Evolutionary conservation across 192 early-diverging fungal genomes (phyloP).

Genomic region (Coemansia sp.): DNA sequence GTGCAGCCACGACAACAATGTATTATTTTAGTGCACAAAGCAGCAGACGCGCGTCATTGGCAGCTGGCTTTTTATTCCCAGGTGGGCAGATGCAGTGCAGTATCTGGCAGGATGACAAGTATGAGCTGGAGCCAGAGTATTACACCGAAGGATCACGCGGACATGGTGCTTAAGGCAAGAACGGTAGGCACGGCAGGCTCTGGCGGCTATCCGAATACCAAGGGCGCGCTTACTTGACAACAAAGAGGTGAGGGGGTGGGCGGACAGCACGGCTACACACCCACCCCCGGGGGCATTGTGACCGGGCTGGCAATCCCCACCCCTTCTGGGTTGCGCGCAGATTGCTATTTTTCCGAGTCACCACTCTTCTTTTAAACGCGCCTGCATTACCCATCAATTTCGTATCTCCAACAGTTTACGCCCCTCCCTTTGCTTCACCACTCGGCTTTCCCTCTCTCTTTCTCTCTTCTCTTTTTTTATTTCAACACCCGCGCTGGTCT

Average conservation of each 20-base stretch:
- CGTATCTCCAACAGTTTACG: conserved; percentile 38
- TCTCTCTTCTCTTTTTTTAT: conserved; percentile 11
- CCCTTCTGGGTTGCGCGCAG: conserved; percentile 9
- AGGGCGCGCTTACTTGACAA: background rate
- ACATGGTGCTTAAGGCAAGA: background rate
- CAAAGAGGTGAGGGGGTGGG: background rate
- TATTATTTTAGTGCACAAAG: background rate
- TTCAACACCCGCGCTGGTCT: conserved; percentile 4
- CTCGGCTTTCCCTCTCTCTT: conserved; percentile 12
- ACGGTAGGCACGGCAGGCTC: background rate
- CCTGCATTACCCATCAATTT: conserved; percentile 57
- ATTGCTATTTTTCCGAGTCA: conserved; percentile 49
- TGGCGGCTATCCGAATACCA: background rate
- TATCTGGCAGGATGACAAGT: background rate
- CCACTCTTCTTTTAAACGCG: conserved; percentile 52
- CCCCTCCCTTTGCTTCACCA: background rate
- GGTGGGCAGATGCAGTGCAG: background rate
- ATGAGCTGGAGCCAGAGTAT: conserved; percentile 6
- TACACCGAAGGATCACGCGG: conserved; percentile 4
- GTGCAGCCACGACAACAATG: conserved; percentile 3
- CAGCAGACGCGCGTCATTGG: background rate
- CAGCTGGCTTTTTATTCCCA: background rate
- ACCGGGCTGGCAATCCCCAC: conserved; percentile 10
- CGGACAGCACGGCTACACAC: background rate
- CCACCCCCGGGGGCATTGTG: background rate